Evolutionary conservation across 179 eudicot species (phyloP).

Genomic region (Silene coronaria): DNA sequence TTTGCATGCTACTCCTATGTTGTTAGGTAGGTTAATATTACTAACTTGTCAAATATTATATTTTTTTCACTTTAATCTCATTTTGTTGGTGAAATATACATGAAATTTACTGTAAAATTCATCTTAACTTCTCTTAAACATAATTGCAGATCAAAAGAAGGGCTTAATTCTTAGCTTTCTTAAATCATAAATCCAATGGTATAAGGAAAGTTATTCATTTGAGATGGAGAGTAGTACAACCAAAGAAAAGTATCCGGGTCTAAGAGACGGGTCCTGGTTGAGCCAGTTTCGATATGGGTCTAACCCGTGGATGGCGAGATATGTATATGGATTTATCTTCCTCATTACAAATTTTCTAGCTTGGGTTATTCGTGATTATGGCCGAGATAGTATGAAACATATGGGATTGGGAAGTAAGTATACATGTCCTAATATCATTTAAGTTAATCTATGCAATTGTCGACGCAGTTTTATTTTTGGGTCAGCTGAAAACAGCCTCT

Average conservation of each 20-base stretch:
- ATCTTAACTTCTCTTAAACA: not conserved
- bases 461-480: too few relatives aligned
- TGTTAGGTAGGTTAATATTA: slow-evolving; percentile 11
- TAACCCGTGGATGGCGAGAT: slow-evolving; percentile 93
- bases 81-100: too few relatives aligned
- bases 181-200: slow-evolving; percentile 7
- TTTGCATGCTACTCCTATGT: slow-evolving; percentile 11
- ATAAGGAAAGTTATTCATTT: slow-evolving; percentile 9
- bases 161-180: not conserved
- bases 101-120: not conserved
- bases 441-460: not conserved
- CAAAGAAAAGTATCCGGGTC: slow-evolving; percentile 44
- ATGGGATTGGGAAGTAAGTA: slow-evolving; percentile 53
- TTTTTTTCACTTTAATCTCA: not conserved
- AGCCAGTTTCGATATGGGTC: slow-evolving; percentile 59
- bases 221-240: slow-evolving; percentile 25
- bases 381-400: slow-evolving; percentile 40
- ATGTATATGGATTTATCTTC: slow-evolving; percentile 67
- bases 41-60: not conserved
- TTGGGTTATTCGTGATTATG: slow-evolving; percentile 84
- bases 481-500: too few relatives aligned
- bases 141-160: slow-evolving; percentile 27
- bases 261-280: slow-evolving; percentile 58
- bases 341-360: slow-evolving; percentile 70
- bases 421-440: not conserved